Conservation (phyloP, 1,284 basidiomycete species). For the Xerocomus tenax region DNA sequence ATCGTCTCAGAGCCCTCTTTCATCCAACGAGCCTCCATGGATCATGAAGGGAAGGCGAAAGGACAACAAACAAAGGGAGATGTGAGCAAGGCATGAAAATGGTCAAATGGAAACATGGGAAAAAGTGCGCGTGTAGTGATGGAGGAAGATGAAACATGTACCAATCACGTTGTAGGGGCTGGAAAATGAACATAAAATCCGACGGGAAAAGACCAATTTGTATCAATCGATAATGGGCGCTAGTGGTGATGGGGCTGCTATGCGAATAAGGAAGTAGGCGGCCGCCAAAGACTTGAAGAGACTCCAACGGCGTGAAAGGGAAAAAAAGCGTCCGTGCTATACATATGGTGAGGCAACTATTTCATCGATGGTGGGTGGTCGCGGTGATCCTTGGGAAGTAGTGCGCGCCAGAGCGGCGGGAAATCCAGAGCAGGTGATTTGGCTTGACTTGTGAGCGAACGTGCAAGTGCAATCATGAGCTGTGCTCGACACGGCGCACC, state of each 20-base stretch:
- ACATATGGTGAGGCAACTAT: slow-evolving; percentile 34
- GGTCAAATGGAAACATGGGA: slow-evolving; percentile 18
- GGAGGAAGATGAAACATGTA: slow-evolving; percentile 19
- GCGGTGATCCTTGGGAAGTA: slow-evolving; percentile 21
- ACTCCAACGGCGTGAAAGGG: slow-evolving; percentile 40
- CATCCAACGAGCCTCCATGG: slow-evolving; percentile 50
- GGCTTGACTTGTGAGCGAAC: slow-evolving; percentile 18
- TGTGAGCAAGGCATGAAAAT: slow-evolving; percentile 25
- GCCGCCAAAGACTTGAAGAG: slow-evolving; percentile 23
- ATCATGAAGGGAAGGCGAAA: slow-evolving; percentile 47
- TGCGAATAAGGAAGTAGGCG: slow-evolving; percentile 26
- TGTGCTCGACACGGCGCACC: slow-evolving; percentile 37
- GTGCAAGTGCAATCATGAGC: slow-evolving; percentile 20
- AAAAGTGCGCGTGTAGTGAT: slow-evolving; percentile 19
- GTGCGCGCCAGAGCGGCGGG: slow-evolving; percentile 16
- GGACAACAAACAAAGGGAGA: slow-evolving; percentile 44
- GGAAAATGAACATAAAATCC: slow-evolving; percentile 27
- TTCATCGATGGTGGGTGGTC: slow-evolving; percentile 24
- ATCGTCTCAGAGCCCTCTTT: slow-evolving; percentile 57
- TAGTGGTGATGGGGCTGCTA: slow-evolving; percentile 21
- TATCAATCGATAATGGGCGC: slow-evolving; percentile 31
- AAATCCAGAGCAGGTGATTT: slow-evolving; percentile 9
- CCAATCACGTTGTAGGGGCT: slow-evolving; percentile 17
- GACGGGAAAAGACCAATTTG: slow-evolving; percentile 22
- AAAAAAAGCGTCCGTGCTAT: slow-evolving; percentile 59